phyloP scores from a whole-genome alignment of 768 basidiomycete genomes.

The Lentinula guzmanii region DNA sequence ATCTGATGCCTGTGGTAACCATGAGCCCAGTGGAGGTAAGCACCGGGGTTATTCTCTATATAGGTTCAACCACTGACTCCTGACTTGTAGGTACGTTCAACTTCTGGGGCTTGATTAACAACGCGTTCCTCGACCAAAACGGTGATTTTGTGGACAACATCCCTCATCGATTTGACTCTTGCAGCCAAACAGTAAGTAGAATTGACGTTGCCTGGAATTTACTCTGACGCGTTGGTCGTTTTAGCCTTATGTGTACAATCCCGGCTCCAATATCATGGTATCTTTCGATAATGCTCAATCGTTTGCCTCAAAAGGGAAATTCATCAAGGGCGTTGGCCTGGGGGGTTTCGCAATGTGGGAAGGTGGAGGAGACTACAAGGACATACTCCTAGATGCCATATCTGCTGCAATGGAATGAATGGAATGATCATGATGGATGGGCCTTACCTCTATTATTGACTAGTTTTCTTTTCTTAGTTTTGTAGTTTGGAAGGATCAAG shows the following conservation, averaged over 20 bases:
- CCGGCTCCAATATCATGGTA: constrained; percentile 38
- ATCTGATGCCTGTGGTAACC: constrained; percentile 51
- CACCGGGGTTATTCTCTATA: too few species aligned
- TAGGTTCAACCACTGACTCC: not conserved
- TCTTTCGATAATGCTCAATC: constrained; percentile 43
- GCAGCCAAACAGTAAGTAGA: constrained; percentile 59
- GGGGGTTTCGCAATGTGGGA: constrained; percentile 71
- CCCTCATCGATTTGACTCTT: constrained; percentile 49
- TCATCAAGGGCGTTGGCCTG: constrained; percentile 44
- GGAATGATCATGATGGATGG: not conserved
- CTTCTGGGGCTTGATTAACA: constrained; percentile 59
- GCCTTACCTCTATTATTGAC: not conserved
- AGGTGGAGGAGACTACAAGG: constrained; percentile 55
- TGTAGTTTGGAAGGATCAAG: not conserved
- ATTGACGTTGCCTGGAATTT: not conserved
- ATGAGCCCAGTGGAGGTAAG: constrained; percentile 41
- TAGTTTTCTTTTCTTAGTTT: not conserved
- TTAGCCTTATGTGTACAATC: constrained; percentile 42
- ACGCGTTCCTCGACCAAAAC: constrained; percentile 46
- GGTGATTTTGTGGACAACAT: constrained; percentile 45
- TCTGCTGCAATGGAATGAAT: not conserved
- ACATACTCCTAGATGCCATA: constrained; percentile 39
- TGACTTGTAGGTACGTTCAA: constrained; percentile 24
- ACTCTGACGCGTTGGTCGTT: not conserved
- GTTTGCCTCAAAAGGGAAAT: constrained; percentile 42